Evolutionary conservation across 495 filamentous ascomycete genomes (phyloP), one percentile per base, ranked within the genome.

Genomic region (Melanomma pulvis-pyrius): DNA sequence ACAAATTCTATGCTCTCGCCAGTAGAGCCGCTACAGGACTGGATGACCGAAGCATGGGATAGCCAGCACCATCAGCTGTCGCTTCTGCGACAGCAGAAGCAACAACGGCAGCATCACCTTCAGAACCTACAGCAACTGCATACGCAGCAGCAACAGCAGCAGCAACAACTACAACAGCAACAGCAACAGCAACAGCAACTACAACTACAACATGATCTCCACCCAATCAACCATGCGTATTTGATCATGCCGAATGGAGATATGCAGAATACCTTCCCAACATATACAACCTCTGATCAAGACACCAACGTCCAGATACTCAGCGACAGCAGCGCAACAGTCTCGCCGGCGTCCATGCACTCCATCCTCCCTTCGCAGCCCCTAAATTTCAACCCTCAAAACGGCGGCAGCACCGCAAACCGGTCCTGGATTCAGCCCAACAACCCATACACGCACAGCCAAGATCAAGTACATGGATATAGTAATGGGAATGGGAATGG

Each of bases 81-180:
- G n/a, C n/a, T n/a, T n/a, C n/a, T n/a, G n/a, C n/a, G n/a, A n/a
- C 9, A n/a, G 17, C 39, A 44, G 39, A 2, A 44, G 17, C 39
- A 44, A 44, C 29, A 64, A 26, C 53, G 48, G 39, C 51, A 64
- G 12, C 61, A 44, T 25, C 34, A n/a, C 17, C 39, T 19, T n/a
- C 36, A 58, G n/a, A 19, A 15, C 1, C 46, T 26, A 34, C 11
- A 21, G 1, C 61, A 15, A 34, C 24, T 19, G 8, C 50, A 63
- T 15, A 21, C 1, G 13, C 47, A 63, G 32, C 30, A 41, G 36
- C 44, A 28, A 24, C 28, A 2, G 9, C 59, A 56, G 22, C 30
- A 47, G 13, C 34, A 29, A 17, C 51, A 63, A 21, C n/a, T 19
- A 9, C 5, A 46, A 9, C 61, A 46, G 26, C 7, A 29, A 28